Evolutionary conservation across 257 asterid genomes (phyloP).

Genomic region (Nicotiana paniculata): DNA sequence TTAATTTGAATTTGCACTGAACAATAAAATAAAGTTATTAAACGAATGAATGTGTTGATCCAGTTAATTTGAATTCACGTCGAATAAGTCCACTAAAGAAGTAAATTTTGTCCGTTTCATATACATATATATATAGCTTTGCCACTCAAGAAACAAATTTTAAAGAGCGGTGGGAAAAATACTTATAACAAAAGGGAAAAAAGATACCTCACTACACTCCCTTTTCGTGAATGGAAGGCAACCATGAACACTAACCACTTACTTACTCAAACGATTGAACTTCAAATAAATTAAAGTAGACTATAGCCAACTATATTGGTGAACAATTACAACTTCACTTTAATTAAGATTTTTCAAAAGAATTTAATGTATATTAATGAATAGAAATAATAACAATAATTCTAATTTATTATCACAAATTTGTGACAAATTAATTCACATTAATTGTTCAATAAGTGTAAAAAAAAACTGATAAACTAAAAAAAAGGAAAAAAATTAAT

Average conservation of each 20-base stretch:
- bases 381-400: background rate
- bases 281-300: slow-evolving; percentile 14
- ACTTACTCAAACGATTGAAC: slow-evolving; percentile 32
- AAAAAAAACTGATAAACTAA: slow-evolving; percentile 7
- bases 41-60: too few species aligned
- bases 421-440: slow-evolving; percentile 1
- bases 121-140: slow-evolving; percentile 4
- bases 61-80: background rate
- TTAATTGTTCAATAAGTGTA: slow-evolving; percentile 6
- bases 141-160: slow-evolving; percentile 11
- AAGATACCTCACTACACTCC: slow-evolving; percentile 37
- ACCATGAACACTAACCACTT: slow-evolving; percentile 59
- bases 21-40: background rate
- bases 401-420: background rate
- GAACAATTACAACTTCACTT: too few species aligned
- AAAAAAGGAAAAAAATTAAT: background rate
- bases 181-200: background rate
- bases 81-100: background rate
- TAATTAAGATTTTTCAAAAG: background rate
- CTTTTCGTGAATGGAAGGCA: slow-evolving; percentile 82
- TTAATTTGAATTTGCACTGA: background rate
- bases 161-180: background rate
- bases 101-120: background rate
- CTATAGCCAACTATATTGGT: slow-evolving; percentile 7
- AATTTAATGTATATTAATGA: slow-evolving; percentile 1